Percentiles rank a stretch among this genome's conserved stretches.
Evolutionary conservation across 1,139 yeast species (phyloP).

Genomic region (Arxiozyma telluris): DNA sequence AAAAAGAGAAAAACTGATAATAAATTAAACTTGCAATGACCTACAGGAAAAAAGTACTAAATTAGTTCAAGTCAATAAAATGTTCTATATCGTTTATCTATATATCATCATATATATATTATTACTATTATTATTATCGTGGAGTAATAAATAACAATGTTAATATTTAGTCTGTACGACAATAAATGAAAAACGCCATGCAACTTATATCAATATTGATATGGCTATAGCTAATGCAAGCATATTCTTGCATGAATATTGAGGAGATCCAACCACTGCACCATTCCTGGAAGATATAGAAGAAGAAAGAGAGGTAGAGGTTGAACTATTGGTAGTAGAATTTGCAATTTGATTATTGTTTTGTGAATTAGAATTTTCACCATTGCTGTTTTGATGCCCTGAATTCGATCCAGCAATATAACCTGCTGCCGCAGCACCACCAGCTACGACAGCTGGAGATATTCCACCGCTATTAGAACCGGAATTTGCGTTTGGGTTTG

Average conservation of each 20-base stretch:
- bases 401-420: slow-evolving; percentile 1
- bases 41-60: too few relatives aligned
- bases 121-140: too few relatives aligned
- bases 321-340: background rate
- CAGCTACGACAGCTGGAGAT: slow-evolving; percentile 1
- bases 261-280: background rate
- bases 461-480: slow-evolving; percentile 1
- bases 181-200: too few relatives aligned
- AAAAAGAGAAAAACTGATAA: too few relatives aligned
- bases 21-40: too few relatives aligned
- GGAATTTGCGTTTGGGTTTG: slow-evolving; percentile 2
- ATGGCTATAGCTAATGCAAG: background rate
- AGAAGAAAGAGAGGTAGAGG: background rate
- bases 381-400: background rate
- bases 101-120: too few relatives aligned
- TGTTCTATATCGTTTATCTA: too few relatives aligned
- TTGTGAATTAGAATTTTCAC: background rate
- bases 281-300: background rate
- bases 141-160: too few relatives aligned
- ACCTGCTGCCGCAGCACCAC: slow-evolving; percentile 7
- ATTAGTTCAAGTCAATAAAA: too few relatives aligned
- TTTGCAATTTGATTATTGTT: background rate
- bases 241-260: background rate
- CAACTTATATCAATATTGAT: background rate
- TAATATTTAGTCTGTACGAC: too few relatives aligned